A percentile compares a stretch with the other conserved stretches of the same genome.
Evolutionary conservation across 164 flowering plant genomes (phyloP).

Genomic region (Vitis vinifera): DNA sequence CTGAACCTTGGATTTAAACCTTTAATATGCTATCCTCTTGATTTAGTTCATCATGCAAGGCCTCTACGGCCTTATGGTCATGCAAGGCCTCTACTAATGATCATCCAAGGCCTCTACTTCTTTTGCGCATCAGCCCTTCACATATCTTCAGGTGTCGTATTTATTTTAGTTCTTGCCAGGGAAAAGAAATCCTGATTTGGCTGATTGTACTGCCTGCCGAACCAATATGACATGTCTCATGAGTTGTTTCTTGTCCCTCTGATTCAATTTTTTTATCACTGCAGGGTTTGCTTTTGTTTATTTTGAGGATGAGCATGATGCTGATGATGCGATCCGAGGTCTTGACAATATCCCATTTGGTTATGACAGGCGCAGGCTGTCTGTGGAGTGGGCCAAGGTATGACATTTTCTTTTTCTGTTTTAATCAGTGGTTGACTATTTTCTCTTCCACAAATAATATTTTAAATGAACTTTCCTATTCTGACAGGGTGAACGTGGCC

Average conservation of each 20-base stretch:
- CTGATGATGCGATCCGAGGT: slow-evolving; percentile 80
- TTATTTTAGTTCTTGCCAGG: slow-evolving; percentile 36
- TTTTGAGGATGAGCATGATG: slow-evolving; percentile 94
- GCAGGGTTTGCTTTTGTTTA: slow-evolving; percentile 97
- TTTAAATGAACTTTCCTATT: not conserved
- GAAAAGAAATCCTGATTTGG: slow-evolving; percentile 30
- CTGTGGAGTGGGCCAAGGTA: slow-evolving; percentile 97
- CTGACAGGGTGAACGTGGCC: slow-evolving; percentile 68
- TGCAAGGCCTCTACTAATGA: not conserved
- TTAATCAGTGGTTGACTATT: not conserved
- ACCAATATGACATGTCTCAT: not conserved
- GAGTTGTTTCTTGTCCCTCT: slow-evolving; percentile 2
- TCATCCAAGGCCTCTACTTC: slow-evolving; percentile 74
- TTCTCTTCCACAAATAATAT: not conserved
- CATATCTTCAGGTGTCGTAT: slow-evolving; percentile 84
- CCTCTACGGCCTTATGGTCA: slow-evolving; percentile 50
- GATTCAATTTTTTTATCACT: slow-evolving; percentile 8
- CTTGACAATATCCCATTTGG: slow-evolving; percentile 83
- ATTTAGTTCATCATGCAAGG: slow-evolving; percentile 75
- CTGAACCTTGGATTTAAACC: slow-evolving; percentile 53
- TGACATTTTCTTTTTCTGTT: not conserved
- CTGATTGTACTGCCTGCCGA: slow-evolving; percentile 22
- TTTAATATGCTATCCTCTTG: slow-evolving; percentile 47
- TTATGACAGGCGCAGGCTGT: slow-evolving; percentile 65
- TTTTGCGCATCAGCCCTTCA: slow-evolving; percentile 70